These are phyloP conservation scores for Pharus latifolius DNA, from an alignment of 176 grass and related monocot genomes.

Conservation along the genomic window DNA sequence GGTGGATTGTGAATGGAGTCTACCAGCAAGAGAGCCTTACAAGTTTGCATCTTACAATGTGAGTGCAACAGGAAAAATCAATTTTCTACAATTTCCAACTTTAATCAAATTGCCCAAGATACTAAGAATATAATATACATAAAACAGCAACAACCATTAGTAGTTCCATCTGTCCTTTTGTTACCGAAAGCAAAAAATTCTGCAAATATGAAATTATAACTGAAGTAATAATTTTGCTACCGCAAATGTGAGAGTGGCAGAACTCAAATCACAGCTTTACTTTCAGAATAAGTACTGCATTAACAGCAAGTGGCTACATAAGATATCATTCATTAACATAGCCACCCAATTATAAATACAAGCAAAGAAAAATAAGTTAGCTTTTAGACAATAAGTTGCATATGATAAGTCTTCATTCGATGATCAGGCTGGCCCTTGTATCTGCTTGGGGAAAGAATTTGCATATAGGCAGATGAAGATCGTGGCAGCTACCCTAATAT, in stretches of 20 bases:
- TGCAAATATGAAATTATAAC: not conserved
- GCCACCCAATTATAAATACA: not conserved
- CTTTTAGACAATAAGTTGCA: not conserved
- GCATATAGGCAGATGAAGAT: slow-evolving; percentile 75
- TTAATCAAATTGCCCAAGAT: not conserved
- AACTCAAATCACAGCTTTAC: not conserved
- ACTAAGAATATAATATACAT: not conserved
- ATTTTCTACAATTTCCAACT: not conserved
- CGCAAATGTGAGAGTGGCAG: not conserved
- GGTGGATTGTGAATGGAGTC: slow-evolving; percentile 49
- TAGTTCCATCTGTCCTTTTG: not conserved
- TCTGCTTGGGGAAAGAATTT: slow-evolving; percentile 78
- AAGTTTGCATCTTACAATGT: slow-evolving; percentile 58
- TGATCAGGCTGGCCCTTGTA: slow-evolving; percentile 47
- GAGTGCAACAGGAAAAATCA: not conserved
- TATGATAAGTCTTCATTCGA: not conserved
- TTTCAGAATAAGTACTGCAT: not conserved
- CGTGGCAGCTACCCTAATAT: slow-evolving; percentile 30
- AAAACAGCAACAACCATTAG: not conserved
- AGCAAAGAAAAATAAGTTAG: not conserved
- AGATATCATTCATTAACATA: not conserved
- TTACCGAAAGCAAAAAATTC: not conserved
- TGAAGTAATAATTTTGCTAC: not conserved
- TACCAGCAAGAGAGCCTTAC: slow-evolving; percentile 52
- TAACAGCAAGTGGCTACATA: not conserved